These are phyloP conservation scores for Verticillium zaregamsianum DNA, from an alignment of 2,329 filamentous ascomycete genomes.

Conservation along the genomic window DNA sequence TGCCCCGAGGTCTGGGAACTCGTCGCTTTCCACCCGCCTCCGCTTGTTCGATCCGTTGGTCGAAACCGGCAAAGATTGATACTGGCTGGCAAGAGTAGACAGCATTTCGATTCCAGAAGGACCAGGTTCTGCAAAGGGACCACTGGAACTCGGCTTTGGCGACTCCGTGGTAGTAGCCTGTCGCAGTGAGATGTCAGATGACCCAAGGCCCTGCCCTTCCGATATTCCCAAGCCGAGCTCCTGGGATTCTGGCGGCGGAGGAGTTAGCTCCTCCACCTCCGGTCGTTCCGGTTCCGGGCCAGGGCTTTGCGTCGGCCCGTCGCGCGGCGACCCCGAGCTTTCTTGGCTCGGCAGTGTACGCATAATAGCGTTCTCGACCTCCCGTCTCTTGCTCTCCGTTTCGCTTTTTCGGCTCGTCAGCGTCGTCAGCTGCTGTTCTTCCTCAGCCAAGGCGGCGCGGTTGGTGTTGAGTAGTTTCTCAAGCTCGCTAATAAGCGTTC, in stretches of 20 bases:
- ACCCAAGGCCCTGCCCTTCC: slow-evolving; percentile 17
- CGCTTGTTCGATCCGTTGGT: slow-evolving; percentile 54
- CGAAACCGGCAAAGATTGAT: slow-evolving; percentile 44
- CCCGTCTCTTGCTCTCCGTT: slow-evolving; percentile 77
- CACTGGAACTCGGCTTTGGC: slow-evolving; percentile 6
- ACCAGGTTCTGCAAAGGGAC: slow-evolving; percentile 1
- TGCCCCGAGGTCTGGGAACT: slow-evolving; percentile 49
- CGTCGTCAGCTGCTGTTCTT: slow-evolving; percentile 62
- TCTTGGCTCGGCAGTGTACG: slow-evolving; percentile 64
- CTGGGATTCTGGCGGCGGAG: slow-evolving; percentile 55
- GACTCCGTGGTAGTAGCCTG: neutral
- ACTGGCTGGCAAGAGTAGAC: slow-evolving; percentile 35
- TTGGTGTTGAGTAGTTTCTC: slow-evolving; percentile 79
- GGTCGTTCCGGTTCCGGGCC: slow-evolving; percentile 65
- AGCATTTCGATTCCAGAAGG: slow-evolving; percentile 35
- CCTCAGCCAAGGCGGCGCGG: slow-evolving; percentile 62
- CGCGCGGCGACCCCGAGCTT: slow-evolving; percentile 42
- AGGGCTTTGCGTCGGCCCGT: slow-evolving; percentile 40
- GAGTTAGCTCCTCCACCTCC: slow-evolving; percentile 81
- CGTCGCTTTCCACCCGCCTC: slow-evolving; percentile 48
- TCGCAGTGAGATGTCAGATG: slow-evolving; percentile 11
- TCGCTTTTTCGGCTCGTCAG: slow-evolving; percentile 63
- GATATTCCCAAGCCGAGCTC: slow-evolving; percentile 18
- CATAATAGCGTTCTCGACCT: slow-evolving; percentile 91
- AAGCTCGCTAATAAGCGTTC: slow-evolving; percentile 70